A percentile compares a stretch with the other conserved stretches of the same genome.
Conservation (phyloP, 2,329 filamentous ascomycete genomes). For the Byssochlamys sp. region DNA sequence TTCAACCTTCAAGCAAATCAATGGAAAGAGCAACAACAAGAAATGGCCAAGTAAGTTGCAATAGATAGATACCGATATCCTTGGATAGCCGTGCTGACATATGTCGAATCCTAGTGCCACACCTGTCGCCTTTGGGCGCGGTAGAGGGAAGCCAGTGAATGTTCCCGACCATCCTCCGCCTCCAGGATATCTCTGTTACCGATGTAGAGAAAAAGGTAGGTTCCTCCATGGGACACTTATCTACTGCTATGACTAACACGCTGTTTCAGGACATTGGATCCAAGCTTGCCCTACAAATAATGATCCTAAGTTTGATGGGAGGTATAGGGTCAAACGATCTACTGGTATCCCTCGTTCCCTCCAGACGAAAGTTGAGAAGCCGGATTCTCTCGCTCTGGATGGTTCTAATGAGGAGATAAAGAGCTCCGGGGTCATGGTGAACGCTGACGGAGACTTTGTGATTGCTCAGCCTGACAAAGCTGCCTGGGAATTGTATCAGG, state of each 20-base stretch:
- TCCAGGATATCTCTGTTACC: constrained; percentile 88
- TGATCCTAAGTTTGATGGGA: constrained; percentile 88
- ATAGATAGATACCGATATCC: not conserved
- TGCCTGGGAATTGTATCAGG: constrained; percentile 93
- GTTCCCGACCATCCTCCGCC: constrained; percentile 90
- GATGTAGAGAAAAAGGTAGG: constrained; percentile 79
- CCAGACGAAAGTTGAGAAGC: constrained; percentile 89
- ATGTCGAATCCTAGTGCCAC: constrained; percentile 33
- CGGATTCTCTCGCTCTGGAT: constrained; percentile 61
- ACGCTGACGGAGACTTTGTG: constrained; percentile 93
- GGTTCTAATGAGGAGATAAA: constrained; percentile 71
- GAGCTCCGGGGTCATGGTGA: constrained; percentile 88
- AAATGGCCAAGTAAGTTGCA: constrained; percentile 65
- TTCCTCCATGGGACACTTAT: constrained; percentile 1
- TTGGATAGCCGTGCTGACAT: constrained; percentile 13
- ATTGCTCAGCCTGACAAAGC: constrained; percentile 91
- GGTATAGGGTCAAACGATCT: constrained; percentile 85
- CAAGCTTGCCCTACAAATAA: constrained; percentile 97
- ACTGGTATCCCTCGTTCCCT: constrained; percentile 95
- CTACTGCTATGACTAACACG: constrained; percentile 17
- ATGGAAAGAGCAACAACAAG: constrained; percentile 87
- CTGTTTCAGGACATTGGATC: constrained; percentile 71
- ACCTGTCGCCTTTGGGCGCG: constrained; percentile 33
- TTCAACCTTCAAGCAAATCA: constrained; percentile 81
- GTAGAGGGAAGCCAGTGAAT: constrained; percentile 42